phyloP scores from a whole-genome alignment of 208 protist species.

The Wallacemonas sp. region DNA sequence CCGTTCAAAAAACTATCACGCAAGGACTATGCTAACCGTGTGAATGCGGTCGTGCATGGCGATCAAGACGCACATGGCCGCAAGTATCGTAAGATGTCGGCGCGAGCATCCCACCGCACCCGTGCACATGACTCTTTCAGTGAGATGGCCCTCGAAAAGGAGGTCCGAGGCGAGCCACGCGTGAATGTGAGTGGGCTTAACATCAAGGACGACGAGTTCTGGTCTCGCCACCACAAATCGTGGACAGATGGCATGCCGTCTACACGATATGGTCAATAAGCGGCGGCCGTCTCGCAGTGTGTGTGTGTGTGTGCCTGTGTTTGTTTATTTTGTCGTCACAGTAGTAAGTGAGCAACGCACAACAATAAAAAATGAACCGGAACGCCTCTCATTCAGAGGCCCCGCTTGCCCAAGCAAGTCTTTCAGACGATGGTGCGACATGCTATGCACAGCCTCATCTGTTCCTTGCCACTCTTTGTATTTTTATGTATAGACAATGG shows the following conservation, averaged over 20 bases:
- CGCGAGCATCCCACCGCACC: conserved; percentile 41
- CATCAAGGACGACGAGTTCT: conserved; percentile 40
- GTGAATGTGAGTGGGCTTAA: conserved; percentile 42
- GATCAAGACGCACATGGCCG: conserved; percentile 87
- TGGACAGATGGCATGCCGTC: conserved; percentile 63
- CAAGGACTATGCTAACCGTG: conserved; percentile 83
- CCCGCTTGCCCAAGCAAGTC: no score
- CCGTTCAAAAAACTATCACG: conserved; percentile 78
- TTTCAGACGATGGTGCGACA: no score
- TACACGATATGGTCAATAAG: conserved; percentile 33
- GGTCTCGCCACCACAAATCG: conserved; percentile 45
- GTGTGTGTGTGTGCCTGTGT: conserved; percentile 15
- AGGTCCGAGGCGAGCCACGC: conserved; percentile 69
- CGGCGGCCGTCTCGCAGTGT: neutral
- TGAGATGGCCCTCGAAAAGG: conserved; percentile 79
- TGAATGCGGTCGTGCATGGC: conserved; percentile 85
- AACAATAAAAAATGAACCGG: no score
- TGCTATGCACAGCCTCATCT: no score
- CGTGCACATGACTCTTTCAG: conserved; percentile 63
- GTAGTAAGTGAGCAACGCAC: no score
- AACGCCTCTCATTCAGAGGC: no score
- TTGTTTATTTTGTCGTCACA: conserved; percentile 13
- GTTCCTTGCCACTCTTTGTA: no score
- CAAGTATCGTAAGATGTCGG: conserved; percentile 64
- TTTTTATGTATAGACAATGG: no score